Conservation (phyloP, 2,329 filamentous ascomycete genomes). For the Epichloe amarillans region DNA sequence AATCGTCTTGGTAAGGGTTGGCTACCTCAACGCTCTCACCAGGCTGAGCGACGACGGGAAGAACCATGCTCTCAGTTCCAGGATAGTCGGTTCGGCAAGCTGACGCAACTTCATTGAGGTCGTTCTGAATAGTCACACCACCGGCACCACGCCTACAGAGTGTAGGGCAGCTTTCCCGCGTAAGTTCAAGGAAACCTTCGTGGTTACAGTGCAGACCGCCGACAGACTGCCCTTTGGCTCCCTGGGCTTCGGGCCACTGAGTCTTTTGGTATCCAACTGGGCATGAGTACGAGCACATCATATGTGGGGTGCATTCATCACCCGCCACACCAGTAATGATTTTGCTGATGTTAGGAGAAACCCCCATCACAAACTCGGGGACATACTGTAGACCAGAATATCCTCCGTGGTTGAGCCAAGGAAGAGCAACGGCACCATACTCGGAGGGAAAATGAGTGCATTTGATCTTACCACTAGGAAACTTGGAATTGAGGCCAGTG, state of each 20-base stretch:
- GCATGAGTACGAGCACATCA: constrained; percentile 88
- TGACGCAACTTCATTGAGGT: constrained; percentile 49
- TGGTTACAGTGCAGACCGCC: constrained; percentile 74
- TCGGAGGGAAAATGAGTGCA: constrained; percentile 65
- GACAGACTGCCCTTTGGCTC: constrained; percentile 66
- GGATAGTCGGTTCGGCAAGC: constrained; percentile 96
- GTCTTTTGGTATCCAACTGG: constrained; percentile 84
- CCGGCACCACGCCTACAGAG: constrained; percentile 65
- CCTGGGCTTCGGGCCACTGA: constrained; percentile 75
- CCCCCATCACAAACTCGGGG: constrained; percentile 34
- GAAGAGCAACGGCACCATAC: constrained; percentile 63
- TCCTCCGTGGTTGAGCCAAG: constrained; percentile 56
- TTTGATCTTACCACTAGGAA: constrained; percentile 59
- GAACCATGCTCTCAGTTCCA: constrained; percentile 75
- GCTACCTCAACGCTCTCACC: constrained; percentile 52
- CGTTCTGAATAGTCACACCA: constrained; percentile 63
- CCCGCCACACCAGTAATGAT: constrained; percentile 53
- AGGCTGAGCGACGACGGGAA: constrained; percentile 53
- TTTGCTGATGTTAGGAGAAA: constrained; percentile 40
- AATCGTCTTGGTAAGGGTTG: constrained; percentile 50
- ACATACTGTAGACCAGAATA: constrained; percentile 68
- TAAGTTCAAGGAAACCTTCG: constrained; percentile 62
- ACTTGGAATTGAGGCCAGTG: constrained; percentile 49
- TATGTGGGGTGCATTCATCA: constrained; percentile 43
- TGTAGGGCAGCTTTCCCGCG: constrained; percentile 49